These are phyloP conservation scores for Trifolium subterraneum DNA, from an alignment of 306 rosid genomes.

Conservation along the genomic window DNA sequence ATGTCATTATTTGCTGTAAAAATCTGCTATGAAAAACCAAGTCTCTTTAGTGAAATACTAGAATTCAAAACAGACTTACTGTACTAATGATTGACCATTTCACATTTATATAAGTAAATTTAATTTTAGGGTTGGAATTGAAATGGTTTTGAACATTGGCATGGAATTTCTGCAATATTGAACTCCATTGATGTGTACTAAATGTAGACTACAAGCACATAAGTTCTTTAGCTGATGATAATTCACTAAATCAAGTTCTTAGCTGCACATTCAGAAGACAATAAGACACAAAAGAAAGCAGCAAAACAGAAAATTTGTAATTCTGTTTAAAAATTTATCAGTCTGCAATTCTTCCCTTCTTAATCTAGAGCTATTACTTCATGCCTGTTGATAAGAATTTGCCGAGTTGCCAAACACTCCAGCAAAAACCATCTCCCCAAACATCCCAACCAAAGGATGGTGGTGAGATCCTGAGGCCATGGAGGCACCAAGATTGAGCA, in stretches of 20 bases:
- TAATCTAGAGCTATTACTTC: slow-evolving; percentile 61
- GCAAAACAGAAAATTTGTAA: slow-evolving; percentile 82
- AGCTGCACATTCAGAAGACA: slow-evolving; percentile 57
- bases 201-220: background rate
- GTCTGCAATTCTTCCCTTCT: slow-evolving; percentile 90
- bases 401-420: slow-evolving; percentile 76
- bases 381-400: slow-evolving; percentile 57
- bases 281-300: slow-evolving; percentile 81
- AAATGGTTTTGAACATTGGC: background rate
- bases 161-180: background rate
- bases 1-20: too few relatives aligned
- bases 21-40: too few relatives aligned
- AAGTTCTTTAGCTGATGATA: slow-evolving; percentile 20
- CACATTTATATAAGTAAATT: background rate
- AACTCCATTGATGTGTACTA: slow-evolving; percentile 9
- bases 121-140: background rate
- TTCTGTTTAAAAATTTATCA: slow-evolving; percentile 77
- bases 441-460: slow-evolving; percentile 68
- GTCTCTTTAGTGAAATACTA: too few relatives aligned
- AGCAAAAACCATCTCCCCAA: slow-evolving; percentile 77
- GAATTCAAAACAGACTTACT: too few relatives aligned
- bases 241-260: slow-evolving; percentile 29
- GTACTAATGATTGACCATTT: background rate
- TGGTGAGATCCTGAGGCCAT: slow-evolving; percentile 48
- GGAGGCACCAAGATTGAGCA: slow-evolving; percentile 54